Evolutionary conservation across 78 protist genomes (phyloP).

Genomic region (Thecamonas trahens): DNA sequence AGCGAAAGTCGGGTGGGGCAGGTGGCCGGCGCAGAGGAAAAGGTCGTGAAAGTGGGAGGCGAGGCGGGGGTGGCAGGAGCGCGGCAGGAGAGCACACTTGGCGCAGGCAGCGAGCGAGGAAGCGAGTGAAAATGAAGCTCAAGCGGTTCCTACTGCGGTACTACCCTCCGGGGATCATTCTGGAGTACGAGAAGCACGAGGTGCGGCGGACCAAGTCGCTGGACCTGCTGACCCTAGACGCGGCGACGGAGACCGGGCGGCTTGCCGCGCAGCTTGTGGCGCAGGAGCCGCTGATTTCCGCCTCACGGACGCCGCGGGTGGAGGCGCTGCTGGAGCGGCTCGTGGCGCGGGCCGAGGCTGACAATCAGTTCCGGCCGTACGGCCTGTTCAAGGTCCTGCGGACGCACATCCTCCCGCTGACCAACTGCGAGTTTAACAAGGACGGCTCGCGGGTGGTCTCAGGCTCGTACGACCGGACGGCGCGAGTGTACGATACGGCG

Average conservation of each 20-base stretch:
- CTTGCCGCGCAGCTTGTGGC: neutral
- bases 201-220: slow-evolving; percentile 13
- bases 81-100: too few relatives aligned
- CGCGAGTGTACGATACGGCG: slow-evolving; percentile 61
- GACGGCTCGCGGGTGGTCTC: slow-evolving; percentile 56
- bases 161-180: slow-evolving; percentile 71
- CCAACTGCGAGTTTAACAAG: slow-evolving; percentile 67
- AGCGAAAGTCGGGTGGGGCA: too few relatives aligned
- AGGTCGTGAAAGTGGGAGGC: too few relatives aligned
- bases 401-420: slow-evolving; percentile 70
- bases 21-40: too few relatives aligned
- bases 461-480: slow-evolving; percentile 66
- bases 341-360: too few relatives aligned
- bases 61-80: too few relatives aligned
- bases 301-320: neutral
- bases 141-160: slow-evolving; percentile 57
- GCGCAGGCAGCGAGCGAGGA: too few relatives aligned
- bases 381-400: slow-evolving; percentile 47
- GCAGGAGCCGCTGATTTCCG: neutral
- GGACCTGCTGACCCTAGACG: slow-evolving; percentile 39
- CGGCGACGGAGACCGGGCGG: too few relatives aligned
- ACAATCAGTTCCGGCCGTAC: slow-evolving; percentile 4
- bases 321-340: slow-evolving; percentile 19
- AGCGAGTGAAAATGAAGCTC: too few relatives aligned
- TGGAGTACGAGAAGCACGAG: slow-evolving; percentile 43